Evolutionary conservation across 768 basidiomycete genomes (phyloP), one percentile per base, ranked within the genome.

Genomic region (Tremella mesenterica): DNA sequence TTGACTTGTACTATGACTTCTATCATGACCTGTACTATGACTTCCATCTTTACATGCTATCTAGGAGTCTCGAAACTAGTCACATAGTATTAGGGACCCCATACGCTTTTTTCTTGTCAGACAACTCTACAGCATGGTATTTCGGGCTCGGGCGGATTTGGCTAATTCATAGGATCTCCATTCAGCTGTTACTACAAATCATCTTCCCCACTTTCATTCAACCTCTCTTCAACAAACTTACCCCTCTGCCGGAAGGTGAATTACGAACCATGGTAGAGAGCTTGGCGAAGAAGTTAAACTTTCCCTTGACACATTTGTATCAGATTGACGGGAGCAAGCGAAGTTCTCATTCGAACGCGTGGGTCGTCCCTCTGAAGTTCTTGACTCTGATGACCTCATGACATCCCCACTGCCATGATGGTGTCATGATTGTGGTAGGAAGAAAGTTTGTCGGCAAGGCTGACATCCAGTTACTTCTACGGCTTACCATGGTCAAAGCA

Each of bases 321-420:
- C 90, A 95, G 71, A 96, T 97, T 61, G 92, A 97, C 69, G 95
- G 95, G 26, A 90, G 86, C 30, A 95, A 95, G 77, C 83, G 93
- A 44, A 88, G 85, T 74, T 85, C 88, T 2, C 93, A 99, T 75
- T 86, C 85, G 62, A 96, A 96, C 61, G 92, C 75, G 72, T 71
- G 43, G 61, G 72, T 67, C 3, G 30, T 16, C 28, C 27, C 36
- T 43, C 44, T 9, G 1, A 27, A 4, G 28, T 31, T 29, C 29
- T 8, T 48, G 25, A 27, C n/a, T 18, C 20, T 48, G 8, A n/a
- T n/a, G n/a, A n/a, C n/a, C n/a, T n/a, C n/a, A n/a, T n/a, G n/a
- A n/a, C n/a, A n/a, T n/a, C n/a, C n/a, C n/a, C n/a, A n/a, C n/a
- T n/a, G n/a, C n/a, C n/a, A n/a, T n/a, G n/a, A n/a, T n/a, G n/a